Conservation (phyloP, 73 alveolate genomes). For the Tetrahymena elliotti region DNA sequence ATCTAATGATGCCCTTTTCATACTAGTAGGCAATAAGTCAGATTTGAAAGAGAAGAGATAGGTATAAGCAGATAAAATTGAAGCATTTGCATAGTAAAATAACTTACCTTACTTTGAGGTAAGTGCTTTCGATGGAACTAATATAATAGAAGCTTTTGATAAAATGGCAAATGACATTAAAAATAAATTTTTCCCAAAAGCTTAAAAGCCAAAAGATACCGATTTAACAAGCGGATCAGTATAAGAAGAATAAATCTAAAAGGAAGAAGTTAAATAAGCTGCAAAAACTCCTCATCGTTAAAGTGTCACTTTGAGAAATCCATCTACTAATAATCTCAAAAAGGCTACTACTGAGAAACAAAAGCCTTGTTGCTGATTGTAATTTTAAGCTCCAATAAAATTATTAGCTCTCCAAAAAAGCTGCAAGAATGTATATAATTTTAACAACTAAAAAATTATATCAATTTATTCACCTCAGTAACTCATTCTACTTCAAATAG, state of each 20-base stretch:
- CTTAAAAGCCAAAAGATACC: background rate
- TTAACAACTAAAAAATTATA: background rate
- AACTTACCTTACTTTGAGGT: conserved; percentile 46
- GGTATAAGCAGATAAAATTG: conserved; percentile 35
- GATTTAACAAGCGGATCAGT: background rate
- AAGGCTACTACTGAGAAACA: background rate
- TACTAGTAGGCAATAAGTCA: conserved; percentile 54
- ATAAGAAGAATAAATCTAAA: background rate
- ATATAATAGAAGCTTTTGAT: conserved; percentile 17
- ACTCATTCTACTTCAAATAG: background rate
- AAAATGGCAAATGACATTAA: background rate
- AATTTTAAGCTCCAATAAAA: background rate
- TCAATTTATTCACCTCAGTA: background rate
- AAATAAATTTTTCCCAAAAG: background rate
- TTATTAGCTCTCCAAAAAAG: background rate
- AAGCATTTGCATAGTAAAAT: conserved; percentile 31
- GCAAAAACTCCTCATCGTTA: background rate
- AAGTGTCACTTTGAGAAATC: background rate
- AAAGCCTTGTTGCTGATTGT: background rate
- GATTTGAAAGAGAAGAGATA: conserved; percentile 48
- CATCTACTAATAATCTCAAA: background rate
- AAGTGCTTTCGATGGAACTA: conserved; percentile 40
- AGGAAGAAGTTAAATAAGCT: background rate
- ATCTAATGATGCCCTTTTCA: conserved; percentile 46
- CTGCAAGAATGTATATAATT: background rate